These are phyloP conservation scores for Backusella tarrabulga DNA, from an alignment of 192 early-diverging fungal species.

Conservation along the genomic window DNA sequence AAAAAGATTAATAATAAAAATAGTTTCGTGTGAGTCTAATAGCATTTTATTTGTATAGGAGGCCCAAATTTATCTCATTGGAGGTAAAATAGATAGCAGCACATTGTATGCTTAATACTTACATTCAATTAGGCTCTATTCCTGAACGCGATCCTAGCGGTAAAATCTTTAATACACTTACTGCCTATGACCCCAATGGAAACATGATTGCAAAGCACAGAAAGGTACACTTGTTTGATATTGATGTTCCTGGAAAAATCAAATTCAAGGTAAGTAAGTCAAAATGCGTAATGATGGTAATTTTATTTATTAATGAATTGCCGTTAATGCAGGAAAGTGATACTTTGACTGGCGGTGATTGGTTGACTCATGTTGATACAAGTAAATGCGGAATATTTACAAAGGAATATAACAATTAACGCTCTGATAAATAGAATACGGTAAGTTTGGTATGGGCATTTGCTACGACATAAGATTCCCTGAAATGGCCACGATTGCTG, in stretches of 20 bases:
- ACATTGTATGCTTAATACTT: background rate
- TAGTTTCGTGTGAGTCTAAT: background rate
- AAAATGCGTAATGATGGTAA: background rate
- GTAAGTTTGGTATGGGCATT: slow-evolving; percentile 88
- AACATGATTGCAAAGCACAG: slow-evolving; percentile 63
- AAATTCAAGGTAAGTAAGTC: slow-evolving; percentile 59
- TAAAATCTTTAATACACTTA: slow-evolving; percentile 83
- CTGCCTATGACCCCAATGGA: slow-evolving; percentile 70
- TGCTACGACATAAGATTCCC: slow-evolving; percentile 99
- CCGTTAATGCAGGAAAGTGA: slow-evolving; percentile 63
- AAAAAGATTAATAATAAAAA: background rate
- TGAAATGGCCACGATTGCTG: slow-evolving; percentile 93
- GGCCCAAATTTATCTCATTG: slow-evolving; percentile 82
- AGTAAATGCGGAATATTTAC: slow-evolving; percentile 27
- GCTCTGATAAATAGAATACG: slow-evolving; percentile 52
- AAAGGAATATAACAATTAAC: background rate
- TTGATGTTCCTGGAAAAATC: slow-evolving; percentile 92
- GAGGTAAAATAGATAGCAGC: slow-evolving; percentile 39
- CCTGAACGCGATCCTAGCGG: slow-evolving; percentile 66
- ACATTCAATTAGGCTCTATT: slow-evolving; percentile 62
- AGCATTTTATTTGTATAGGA: slow-evolving; percentile 40
- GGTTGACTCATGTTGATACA: slow-evolving; percentile 78
- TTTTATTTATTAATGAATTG: background rate
- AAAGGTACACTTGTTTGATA: slow-evolving; percentile 95
- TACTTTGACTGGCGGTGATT: slow-evolving; percentile 71